Evolutionary conservation across 2,329 filamentous ascomycete species (phyloP).

Genomic region (Sclerotinia subarctica): DNA sequence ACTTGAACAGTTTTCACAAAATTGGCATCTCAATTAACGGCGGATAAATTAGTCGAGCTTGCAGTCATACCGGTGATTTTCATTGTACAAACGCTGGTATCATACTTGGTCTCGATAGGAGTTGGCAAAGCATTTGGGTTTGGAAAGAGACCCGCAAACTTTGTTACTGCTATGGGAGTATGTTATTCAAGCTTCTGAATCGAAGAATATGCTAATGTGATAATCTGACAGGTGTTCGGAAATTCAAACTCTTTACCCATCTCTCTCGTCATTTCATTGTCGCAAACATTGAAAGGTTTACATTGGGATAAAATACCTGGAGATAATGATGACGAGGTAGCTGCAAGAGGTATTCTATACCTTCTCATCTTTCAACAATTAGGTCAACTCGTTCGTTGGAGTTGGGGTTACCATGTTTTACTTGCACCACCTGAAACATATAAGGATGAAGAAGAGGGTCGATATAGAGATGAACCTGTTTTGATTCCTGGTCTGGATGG

Average conservation of each 20-base stretch:
- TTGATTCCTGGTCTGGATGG: conserved; percentile 48
- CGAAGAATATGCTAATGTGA: conserved; percentile 27
- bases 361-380: conserved; percentile 97
- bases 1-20: conserved; percentile 80
- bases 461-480: conserved; percentile 54
- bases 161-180: conserved; percentile 92
- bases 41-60: conserved; percentile 83
- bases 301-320: conserved; percentile 91
- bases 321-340: conserved; percentile 94
- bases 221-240: conserved; percentile 67
- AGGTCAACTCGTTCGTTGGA: conserved; percentile 93
- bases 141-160: conserved; percentile 82
- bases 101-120: conserved; percentile 69
- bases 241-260: conserved; percentile 98
- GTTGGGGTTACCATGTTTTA: conserved; percentile 94
- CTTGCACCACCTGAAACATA: conserved; percentile 80
- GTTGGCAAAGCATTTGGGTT: conserved; percentile 77
- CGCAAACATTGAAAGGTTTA: conserved; percentile 84
- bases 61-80: conserved; percentile 97
- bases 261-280: conserved; percentile 89
- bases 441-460: conserved; percentile 55
- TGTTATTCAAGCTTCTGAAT: conserved; percentile 31
- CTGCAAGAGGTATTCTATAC: conserved; percentile 89
- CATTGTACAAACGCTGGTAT: conserved; percentile 79
- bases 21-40: conserved; percentile 87